Evolutionary conservation across 2,329 filamentous ascomycete species (phyloP).

Genomic region (Aspergillus sergii): DNA sequence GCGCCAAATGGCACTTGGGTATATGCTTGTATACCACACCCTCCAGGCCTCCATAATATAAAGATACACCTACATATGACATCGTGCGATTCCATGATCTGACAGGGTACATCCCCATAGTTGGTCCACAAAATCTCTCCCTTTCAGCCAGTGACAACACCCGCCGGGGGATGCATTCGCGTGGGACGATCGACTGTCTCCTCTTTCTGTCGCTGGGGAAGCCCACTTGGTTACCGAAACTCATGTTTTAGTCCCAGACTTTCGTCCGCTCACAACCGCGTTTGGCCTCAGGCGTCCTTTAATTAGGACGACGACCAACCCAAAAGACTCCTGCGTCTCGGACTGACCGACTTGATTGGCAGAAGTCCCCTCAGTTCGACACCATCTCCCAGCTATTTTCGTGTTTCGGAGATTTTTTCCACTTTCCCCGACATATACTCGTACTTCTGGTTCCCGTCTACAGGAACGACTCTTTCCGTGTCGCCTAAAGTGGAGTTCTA

Average conservation of each 20-base stretch:
- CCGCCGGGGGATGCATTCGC: slow-evolving; percentile 11
- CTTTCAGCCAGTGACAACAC: slow-evolving; percentile 7
- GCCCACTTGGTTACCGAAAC: slow-evolving; percentile 8
- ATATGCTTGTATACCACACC: background rate
- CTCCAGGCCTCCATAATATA: background rate
- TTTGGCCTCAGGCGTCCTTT: slow-evolving; percentile 6
- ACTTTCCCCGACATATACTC: background rate
- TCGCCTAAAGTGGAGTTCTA: slow-evolving; percentile 5
- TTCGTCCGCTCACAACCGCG: slow-evolving; percentile 1
- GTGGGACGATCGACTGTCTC: slow-evolving; percentile 20
- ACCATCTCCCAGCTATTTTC: background rate
- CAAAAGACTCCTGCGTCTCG: background rate
- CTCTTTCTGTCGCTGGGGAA: slow-evolving; percentile 12
- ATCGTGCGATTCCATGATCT: background rate
- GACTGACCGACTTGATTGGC: slow-evolving; percentile 9
- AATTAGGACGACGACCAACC: background rate
- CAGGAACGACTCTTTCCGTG: background rate
- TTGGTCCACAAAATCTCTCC: background rate
- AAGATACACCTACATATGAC: background rate
- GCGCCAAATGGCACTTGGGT: background rate
- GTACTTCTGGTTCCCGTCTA: background rate
- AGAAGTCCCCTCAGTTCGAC: background rate
- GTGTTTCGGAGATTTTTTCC: background rate
- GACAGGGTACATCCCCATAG: background rate
- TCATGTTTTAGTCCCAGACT: background rate